Conservation (phyloP, 306 rosid species). For the Arachis stenosperma region DNA sequence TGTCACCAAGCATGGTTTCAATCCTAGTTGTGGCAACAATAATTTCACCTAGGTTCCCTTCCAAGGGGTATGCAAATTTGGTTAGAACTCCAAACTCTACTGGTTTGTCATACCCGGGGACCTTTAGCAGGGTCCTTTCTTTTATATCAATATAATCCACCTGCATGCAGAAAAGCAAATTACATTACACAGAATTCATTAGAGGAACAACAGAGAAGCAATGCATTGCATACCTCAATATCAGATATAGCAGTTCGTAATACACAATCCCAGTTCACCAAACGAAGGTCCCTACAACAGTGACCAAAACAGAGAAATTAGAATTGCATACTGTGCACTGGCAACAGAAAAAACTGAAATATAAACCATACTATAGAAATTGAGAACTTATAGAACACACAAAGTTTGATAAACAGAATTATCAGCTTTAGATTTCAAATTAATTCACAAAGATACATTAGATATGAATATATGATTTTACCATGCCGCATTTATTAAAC, state of each 20-base stretch:
- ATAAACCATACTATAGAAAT: conserved; percentile 11
- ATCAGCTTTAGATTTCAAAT: not conserved
- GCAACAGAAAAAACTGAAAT: conserved; percentile 6
- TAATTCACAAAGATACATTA: conserved; percentile 8
- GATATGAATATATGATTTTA: not conserved
- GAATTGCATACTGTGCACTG: not conserved
- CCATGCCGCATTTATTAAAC: not conserved
- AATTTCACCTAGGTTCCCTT: conserved; percentile 81
- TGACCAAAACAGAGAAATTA: conserved; percentile 5
- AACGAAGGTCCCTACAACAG: conserved; percentile 77
- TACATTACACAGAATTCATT: conserved; percentile 25
- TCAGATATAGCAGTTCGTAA: conserved; percentile 95
- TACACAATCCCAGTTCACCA: conserved; percentile 94
- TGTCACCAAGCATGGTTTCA: conserved; percentile 98
- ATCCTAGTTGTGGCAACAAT: conserved; percentile 94
- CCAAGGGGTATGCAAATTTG: conserved; percentile 87
- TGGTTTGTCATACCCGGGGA: conserved; percentile 81
- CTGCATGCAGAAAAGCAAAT: conserved; percentile 52
- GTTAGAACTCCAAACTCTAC: conserved; percentile 91
- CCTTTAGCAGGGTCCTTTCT: conserved; percentile 66
- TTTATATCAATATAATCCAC: conserved; percentile 88
- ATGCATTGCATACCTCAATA: conserved; percentile 67
- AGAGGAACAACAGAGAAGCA: conserved; percentile 8
- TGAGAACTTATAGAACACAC: conserved; percentile 18
- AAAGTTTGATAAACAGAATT: conserved; percentile 22